Conservation (phyloP, 192 early-diverging fungal species). For the Mortierella claussenii region DNA sequence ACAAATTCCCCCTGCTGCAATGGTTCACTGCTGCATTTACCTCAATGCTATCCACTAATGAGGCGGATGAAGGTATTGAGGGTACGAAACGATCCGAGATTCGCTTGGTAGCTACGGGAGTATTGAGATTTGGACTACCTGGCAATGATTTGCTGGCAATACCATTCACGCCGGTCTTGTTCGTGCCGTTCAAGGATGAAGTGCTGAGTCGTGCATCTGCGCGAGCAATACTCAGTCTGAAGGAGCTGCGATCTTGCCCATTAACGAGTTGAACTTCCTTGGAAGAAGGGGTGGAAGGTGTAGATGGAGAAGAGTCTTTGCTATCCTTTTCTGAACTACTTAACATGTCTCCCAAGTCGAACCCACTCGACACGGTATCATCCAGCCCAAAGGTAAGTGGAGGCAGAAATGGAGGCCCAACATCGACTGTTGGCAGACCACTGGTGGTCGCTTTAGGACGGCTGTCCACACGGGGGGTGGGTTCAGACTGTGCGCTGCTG, state of each 20-base stretch:
- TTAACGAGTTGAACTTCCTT: conserved; percentile 17
- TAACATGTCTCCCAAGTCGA: conserved; percentile 42
- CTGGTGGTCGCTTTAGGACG: conserved; percentile 7
- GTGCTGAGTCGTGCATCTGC: conserved; percentile 28
- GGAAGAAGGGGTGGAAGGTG: conserved; percentile 6
- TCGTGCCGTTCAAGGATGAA: conserved; percentile 12
- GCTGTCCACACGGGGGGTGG: conserved; percentile 11
- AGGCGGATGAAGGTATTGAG: conserved; percentile 6
- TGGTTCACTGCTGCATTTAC: conserved; percentile 10
- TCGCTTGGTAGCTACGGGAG: background rate
- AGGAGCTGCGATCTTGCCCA: conserved; percentile 27
- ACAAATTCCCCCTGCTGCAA: no score
- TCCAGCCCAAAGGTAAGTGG: conserved; percentile 40
- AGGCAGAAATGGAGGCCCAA: conserved; percentile 43
- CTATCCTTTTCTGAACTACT: conserved; percentile 11
- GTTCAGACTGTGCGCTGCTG: background rate
- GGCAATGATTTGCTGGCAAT: conserved; percentile 3
- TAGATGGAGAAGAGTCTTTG: conserved; percentile 5
- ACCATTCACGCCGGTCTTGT: conserved; percentile 8
- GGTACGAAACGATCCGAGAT: conserved; percentile 6
- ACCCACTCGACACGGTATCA: conserved; percentile 29
- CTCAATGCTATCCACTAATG: conserved; percentile 2
- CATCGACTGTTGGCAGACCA: conserved; percentile 16
- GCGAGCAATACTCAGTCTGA: conserved; percentile 26
- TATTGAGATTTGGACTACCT: conserved; percentile 11